phyloP scores from a whole-genome alignment of 345 rosid species.

The Salix exigua region DNA sequence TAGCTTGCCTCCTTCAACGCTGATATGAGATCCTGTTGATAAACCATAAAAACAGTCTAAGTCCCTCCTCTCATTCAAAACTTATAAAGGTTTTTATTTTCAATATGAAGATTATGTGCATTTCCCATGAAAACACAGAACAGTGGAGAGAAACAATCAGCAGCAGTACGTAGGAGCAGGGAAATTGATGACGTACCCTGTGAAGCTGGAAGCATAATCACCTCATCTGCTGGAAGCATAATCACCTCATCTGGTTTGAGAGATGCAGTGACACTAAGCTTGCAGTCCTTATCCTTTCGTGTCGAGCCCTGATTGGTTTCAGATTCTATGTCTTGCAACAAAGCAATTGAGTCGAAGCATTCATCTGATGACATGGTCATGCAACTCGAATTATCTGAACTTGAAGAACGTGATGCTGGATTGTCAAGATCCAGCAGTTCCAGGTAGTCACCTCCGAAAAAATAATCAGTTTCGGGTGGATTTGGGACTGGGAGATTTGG shows the following conservation, averaged over 20 bases:
- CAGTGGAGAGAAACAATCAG: background rate
- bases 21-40: slow-evolving; percentile 14
- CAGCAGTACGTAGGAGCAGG: background rate
- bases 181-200: slow-evolving; percentile 23
- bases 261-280: slow-evolving; percentile 22
- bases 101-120: background rate
- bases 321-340: slow-evolving; percentile 39
- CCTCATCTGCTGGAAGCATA: slow-evolving; percentile 25
- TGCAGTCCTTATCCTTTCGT: slow-evolving; percentile 16
- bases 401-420: slow-evolving; percentile 39
- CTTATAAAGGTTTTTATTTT: background rate
- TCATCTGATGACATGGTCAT: slow-evolving; percentile 44
- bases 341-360: slow-evolving; percentile 39
- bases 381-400: slow-evolving; percentile 55
- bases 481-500: slow-evolving; percentile 21
- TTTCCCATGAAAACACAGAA: background rate
- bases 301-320: slow-evolving; percentile 2
- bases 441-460: slow-evolving; percentile 34
- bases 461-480: slow-evolving; percentile 15
- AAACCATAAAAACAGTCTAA: background rate
- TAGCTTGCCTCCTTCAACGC: slow-evolving; percentile 14
- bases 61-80: background rate
- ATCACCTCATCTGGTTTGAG: slow-evolving; percentile 22
- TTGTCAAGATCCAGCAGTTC: slow-evolving; percentile 44
- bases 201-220: slow-evolving; percentile 26